Base-by-base conservation (phyloP, 1,139 yeast genomes). In the Nematodospora anomalae region DNA sequence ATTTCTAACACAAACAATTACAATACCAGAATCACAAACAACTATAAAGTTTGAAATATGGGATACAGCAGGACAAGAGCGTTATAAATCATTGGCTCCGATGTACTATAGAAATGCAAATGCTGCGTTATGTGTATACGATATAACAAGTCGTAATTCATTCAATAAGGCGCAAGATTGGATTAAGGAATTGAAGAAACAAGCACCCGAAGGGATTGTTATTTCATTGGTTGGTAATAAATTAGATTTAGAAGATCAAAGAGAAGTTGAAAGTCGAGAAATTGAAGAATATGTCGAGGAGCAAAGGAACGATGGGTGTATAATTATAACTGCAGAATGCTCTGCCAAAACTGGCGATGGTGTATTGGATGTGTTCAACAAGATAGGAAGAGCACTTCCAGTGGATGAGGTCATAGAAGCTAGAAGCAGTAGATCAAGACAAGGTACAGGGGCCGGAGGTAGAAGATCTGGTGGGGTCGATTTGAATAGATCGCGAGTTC, bases 101-200 rank as follows among this genome's bases (percentile, higher is more conserved):
- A 71, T 71, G 76, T 71, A 71, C 44, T 71, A 71, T 48, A 51
- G 76, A 22, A 69, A 69, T 43, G 74, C 76, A 38, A 60, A 62
- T 43, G 67, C 67, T 16, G 67, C 67, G 4, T 51, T 63, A 27
- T 62, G 67, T 46, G 67, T 62, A 10, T 62, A 60, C 37, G 69
- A 63, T 46, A 60, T 63, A 29, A 62, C 67, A 16, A 57, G 53
- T 36, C 50, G 54, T 25, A 71, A 88, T 2, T 89, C 97, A 4
- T 74, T 92, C 50, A 79, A 75, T 33, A 83, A 92, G 54, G 98
- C 98, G 1, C 90, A 89, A 58, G 84, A 88, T 35, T 94, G 99
- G 99, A 88, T 92, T 38, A 85, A 85, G 55, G 98, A 94, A 64
- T 74, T 94, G 47, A 90, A 88, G 64, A 85, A 87, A 53, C 97